Base-by-base conservation (phyloP, 352 stramenopile genomes). In the Pilasporangium apinafurcum region DNA sequence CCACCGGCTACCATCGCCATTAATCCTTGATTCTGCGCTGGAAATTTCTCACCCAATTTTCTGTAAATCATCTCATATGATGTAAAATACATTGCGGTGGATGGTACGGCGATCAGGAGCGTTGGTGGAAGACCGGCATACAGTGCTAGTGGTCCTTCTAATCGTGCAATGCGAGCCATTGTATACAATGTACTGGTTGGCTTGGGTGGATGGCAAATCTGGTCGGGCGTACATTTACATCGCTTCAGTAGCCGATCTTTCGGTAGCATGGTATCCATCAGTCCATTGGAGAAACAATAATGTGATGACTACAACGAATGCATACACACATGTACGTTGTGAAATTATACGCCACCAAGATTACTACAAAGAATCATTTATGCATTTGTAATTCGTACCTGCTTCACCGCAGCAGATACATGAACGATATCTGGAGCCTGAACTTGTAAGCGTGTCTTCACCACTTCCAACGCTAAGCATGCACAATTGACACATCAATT, bases 61-160 rank as follows among this genome's bases (percentile, higher is more conserved):
- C 59, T 49, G 13, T 78, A 49, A 8, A 95, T 47, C 39, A 82
- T 47, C 42, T 98, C 95, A 50, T 98, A 98, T 2, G 75, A 81
- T 4, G 87, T 86, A 53, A 97, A 98, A 56, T 98, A 98, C 26
- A 98, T 56, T 6, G 93, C 86, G 0, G 91, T 98, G 30, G 91
- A 96, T 1, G 95, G 92, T 10, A 98, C 69, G 1, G 85, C 85
- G 53, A 96, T 97, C 22, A 96, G 46, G 14, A 98, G 50, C 6
- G 89, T 97, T 6, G 94, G 90, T 8, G 66, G 53, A 8, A 98
- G 54, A 3, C 91, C 91, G 7, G 80, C 65, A 46, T 92, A 92
- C 24, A 94, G 56, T 22, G 78, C 79, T 12, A 78, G 24, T 1
- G 76, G 64, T 0, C 78, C 78, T 45, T 90, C 79, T 6, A 75